phyloP scores from a whole-genome alignment of 352 stramenopile species.

The Phytophthora parvispora region DNA sequence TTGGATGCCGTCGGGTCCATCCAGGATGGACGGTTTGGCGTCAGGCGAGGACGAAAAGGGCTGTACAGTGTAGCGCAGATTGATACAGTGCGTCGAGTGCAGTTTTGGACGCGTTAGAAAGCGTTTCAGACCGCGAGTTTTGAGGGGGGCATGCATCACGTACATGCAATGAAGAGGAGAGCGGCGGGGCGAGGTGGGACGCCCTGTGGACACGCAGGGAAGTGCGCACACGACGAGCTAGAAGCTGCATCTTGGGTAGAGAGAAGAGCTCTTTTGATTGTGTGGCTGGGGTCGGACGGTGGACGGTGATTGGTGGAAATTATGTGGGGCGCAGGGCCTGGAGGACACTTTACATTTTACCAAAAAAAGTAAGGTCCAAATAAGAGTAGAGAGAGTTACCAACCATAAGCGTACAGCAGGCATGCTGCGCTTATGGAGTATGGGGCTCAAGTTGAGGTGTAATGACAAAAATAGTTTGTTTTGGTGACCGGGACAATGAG shows the following conservation, averaged over 20 bases:
- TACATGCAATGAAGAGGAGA: conserved; percentile 21
- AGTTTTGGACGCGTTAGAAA: background rate
- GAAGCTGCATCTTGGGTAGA: conserved; percentile 18
- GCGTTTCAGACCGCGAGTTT: background rate
- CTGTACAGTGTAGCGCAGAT: background rate
- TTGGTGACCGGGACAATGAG: no score
- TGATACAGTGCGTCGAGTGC: background rate
- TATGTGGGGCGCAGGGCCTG: no score
- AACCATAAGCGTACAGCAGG: no score
- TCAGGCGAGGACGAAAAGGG: conserved; percentile 35
- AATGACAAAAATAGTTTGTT: no score
- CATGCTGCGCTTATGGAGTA: no score
- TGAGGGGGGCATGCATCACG: background rate
- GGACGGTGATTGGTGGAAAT: conserved; percentile 17
- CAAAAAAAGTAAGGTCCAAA: no score
- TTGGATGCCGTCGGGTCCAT: conserved; percentile 38
- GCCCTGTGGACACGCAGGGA: background rate
- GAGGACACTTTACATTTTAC: background rate
- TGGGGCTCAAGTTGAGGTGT: no score
- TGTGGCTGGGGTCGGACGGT: conserved; percentile 4
- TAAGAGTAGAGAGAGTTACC: no score
- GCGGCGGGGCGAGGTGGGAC: background rate
- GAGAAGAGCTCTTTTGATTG: conserved; percentile 2
- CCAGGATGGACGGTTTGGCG: conserved; percentile 32
- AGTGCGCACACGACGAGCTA: conserved; percentile 7